These are phyloP conservation scores for Ascochyta lentis DNA, from an alignment of 2,329 filamentous ascomycete species.

Conservation along the genomic window DNA sequence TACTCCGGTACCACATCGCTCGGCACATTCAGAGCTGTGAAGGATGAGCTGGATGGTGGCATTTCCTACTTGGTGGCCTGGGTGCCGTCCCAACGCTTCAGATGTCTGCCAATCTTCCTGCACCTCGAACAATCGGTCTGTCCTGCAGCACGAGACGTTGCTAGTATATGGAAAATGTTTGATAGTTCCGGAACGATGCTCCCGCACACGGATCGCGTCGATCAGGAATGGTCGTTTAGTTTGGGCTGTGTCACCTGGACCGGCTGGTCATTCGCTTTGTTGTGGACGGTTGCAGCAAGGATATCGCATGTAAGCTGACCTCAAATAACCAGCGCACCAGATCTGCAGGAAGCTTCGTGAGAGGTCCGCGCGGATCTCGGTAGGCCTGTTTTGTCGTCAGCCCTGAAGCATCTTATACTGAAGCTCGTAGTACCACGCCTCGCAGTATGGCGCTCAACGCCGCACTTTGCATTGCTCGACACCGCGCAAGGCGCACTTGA, in stretches of 20 bases:
- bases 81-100: slow-evolving; percentile 16
- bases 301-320: slow-evolving; percentile 47
- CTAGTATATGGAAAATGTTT: slow-evolving; percentile 24
- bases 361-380: slow-evolving; percentile 35
- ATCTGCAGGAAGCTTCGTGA: slow-evolving; percentile 45
- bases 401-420: slow-evolving; percentile 24
- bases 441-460: slow-evolving; percentile 7
- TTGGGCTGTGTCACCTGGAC: slow-evolving; percentile 42
- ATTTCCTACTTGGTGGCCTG: slow-evolving; percentile 29
- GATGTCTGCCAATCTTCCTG: slow-evolving; percentile 18
- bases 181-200: neutral
- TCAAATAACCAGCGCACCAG: slow-evolving; percentile 43
- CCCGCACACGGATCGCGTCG: slow-evolving; percentile 12
- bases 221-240: slow-evolving; percentile 38
- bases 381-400: slow-evolving; percentile 41
- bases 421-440: slow-evolving; percentile 3
- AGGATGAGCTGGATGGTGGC: slow-evolving; percentile 50
- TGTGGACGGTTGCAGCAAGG: slow-evolving; percentile 40
- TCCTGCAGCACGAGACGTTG: slow-evolving; percentile 12
- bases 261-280: slow-evolving; percentile 48
- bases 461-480: slow-evolving; percentile 2
- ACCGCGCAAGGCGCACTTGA: slow-evolving; percentile 13
- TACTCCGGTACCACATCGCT: slow-evolving; percentile 48
- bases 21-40: slow-evolving; percentile 50
- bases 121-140: slow-evolving; percentile 19